Conservation (phyloP, 495 filamentous ascomycete species). For the Hypoxylon crocopeplum region DNA sequence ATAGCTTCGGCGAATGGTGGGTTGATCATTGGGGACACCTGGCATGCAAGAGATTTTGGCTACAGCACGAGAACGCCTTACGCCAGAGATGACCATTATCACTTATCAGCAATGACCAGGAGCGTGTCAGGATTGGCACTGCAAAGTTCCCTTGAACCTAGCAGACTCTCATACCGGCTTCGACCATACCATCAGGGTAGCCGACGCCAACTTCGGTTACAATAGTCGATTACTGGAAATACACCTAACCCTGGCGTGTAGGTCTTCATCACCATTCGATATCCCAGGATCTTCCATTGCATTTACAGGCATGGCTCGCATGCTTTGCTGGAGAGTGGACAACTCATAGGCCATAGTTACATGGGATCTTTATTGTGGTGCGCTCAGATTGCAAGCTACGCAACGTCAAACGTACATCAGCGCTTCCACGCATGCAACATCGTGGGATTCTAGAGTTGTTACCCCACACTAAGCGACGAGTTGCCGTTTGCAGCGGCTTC, state of each 20-base stretch:
- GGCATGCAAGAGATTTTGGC: constrained; percentile 85
- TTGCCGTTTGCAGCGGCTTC: not conserved
- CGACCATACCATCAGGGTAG: not conserved
- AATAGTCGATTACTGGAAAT: not conserved
- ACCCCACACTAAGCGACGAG: constrained; percentile 21
- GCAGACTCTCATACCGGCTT: not conserved
- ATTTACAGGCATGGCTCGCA: not conserved
- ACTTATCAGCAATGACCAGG: not conserved
- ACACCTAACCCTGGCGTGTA: not conserved
- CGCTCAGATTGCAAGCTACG: not conserved
- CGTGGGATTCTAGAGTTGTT: not conserved
- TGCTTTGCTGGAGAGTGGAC: not conserved
- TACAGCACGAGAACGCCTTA: constrained; percentile 69
- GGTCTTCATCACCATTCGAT: not conserved
- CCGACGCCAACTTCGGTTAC: not conserved
- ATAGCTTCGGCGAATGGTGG: constrained; percentile 97
- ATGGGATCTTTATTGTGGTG: not conserved
- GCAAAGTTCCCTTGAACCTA: not conserved
- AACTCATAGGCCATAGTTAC: constrained; percentile 3
- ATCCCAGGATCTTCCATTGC: not conserved
- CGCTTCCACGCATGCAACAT: not conserved
- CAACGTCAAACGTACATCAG: not conserved
- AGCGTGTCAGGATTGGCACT: constrained; percentile 4
- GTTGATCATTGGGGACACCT: constrained; percentile 86
- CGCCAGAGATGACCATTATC: constrained; percentile 62